phyloP scores from a whole-genome alignment of 441 rosid species.

The Populus hybrid region DNA sequence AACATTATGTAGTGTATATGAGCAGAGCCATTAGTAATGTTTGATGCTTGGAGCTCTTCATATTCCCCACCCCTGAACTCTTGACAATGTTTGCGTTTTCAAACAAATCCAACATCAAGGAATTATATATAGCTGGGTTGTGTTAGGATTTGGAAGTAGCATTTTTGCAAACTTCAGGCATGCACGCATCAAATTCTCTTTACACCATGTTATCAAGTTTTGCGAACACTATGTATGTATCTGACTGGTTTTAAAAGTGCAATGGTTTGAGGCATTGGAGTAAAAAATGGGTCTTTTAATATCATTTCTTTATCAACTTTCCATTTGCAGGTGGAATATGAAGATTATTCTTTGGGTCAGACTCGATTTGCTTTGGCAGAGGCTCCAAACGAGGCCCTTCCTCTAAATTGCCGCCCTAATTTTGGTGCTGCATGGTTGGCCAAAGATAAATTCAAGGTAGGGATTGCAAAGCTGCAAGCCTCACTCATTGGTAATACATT shows the following conservation, averaged over 20 bases:
- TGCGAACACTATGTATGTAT: not conserved
- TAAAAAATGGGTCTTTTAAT: not conserved
- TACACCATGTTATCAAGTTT: not conserved
- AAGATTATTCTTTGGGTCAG: slow-evolving; percentile 64
- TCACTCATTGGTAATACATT: not conserved
- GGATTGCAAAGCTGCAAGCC: slow-evolving; percentile 13
- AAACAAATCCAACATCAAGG: not conserved
- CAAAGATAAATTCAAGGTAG: slow-evolving; percentile 78
- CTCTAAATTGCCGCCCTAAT: slow-evolving; percentile 76
- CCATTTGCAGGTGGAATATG: slow-evolving; percentile 65
- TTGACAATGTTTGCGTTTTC: not conserved
- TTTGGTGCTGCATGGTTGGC: slow-evolving; percentile 70
- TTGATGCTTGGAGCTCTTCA: slow-evolving; percentile 4
- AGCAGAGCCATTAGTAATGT: not conserved
- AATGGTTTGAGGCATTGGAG: not conserved
- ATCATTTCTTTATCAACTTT: not conserved
- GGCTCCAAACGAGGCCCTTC: slow-evolving; percentile 92
- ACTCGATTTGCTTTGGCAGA: slow-evolving; percentile 62
- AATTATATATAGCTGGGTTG: not conserved
- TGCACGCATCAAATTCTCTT: not conserved
- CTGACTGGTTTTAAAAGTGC: not conserved
- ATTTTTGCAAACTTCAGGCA: not conserved
- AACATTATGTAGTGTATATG: not conserved
- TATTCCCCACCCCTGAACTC: not conserved
- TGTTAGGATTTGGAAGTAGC: not conserved